Base-by-base conservation (phyloP, 2,329 filamentous ascomycete species). In the Biscogniauxia marginata region DNA sequence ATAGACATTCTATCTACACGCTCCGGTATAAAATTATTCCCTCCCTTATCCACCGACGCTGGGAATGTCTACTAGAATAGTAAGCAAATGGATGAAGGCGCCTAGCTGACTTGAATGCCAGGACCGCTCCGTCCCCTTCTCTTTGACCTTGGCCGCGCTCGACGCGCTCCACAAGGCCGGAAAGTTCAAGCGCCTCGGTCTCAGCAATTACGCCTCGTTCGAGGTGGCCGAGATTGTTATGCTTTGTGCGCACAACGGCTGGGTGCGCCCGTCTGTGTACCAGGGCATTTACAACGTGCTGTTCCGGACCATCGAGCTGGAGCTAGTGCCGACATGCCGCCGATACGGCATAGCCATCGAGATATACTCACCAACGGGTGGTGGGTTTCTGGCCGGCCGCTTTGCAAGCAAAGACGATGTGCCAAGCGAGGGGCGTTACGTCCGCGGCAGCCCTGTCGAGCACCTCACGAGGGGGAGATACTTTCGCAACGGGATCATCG, bases 201-300 rank as follows among this genome's bases (percentile, higher is more conserved):
- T 96, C 52, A 88, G 84, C 68, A 96, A 96, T 75, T 96, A 86
- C 69, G 88, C 91, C 0, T 86, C 91, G 0, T 93, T 88, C 71
- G 91, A 96, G 70, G 89, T 96, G 3, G 90, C 91, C 0, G 91
- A 96, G 73, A 84, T 95, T 8, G 87, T 87, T 56, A 84, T 90
- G 71, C 86, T 86, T 46, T 93, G 89, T 77, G 87, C 86, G 63
- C 84, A 88, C 73, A 85, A 88, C 67, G 83, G 84, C 56, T 93
- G 89, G 88, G 88, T 95, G 18, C 83, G 86, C n/a, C 91, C 91
- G 0, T 90, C 88, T 0, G 84, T 95, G 52, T 96, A 90, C 74
- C 90, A 95, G 72, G 91, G 82, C 63, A 92, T 93, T 86, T 93
- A 92, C 75, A 93, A 93, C 72, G 84, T 82, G 56, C 87, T 92